A percentile compares a stretch with the other conserved stretches of the same genome.
Conservation (phyloP, 257 asterid genomes). For the Solanum gandarillasii region DNA sequence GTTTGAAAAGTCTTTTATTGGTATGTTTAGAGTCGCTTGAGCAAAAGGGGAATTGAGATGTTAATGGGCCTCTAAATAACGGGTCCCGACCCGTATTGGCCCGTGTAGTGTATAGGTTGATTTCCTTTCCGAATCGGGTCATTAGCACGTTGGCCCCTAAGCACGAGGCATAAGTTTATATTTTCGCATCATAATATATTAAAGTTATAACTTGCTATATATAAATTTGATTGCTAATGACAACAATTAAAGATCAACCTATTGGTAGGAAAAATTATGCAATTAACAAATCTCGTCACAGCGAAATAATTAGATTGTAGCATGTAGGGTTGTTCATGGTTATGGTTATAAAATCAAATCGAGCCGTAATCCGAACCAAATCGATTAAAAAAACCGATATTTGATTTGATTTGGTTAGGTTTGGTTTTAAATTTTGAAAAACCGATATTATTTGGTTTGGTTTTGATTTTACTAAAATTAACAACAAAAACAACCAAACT, state of each 20-base stretch:
- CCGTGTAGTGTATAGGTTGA: neutral
- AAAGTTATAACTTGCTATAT: neutral
- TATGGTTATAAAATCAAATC: too few relatives aligned
- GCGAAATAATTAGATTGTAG: too few relatives aligned
- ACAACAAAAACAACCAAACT: too few relatives aligned
- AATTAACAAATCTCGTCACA: rapidly evolving
- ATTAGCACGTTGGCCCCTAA: neutral
- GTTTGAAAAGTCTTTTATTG: neutral
- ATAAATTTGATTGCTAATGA: too few relatives aligned
- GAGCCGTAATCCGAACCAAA: too few relatives aligned
- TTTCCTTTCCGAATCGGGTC: neutral
- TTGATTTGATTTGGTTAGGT: too few relatives aligned
- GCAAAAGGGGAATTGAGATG: neutral
- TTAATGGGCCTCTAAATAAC: neutral
- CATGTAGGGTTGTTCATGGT: too few relatives aligned
- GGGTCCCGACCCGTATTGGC: neutral
- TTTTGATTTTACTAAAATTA: too few relatives aligned
- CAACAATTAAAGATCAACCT: too few relatives aligned
- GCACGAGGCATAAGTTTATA: neutral
- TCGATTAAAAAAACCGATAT: too few relatives aligned
- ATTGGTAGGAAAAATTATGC: rapidly evolving
- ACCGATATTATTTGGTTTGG: too few relatives aligned
- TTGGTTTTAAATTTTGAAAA: too few relatives aligned
- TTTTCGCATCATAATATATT: neutral
- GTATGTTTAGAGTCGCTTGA: neutral